Evolutionary conservation across 1,284 basidiomycete genomes (phyloP).

Genomic region (Sporisorium reilianum): DNA sequence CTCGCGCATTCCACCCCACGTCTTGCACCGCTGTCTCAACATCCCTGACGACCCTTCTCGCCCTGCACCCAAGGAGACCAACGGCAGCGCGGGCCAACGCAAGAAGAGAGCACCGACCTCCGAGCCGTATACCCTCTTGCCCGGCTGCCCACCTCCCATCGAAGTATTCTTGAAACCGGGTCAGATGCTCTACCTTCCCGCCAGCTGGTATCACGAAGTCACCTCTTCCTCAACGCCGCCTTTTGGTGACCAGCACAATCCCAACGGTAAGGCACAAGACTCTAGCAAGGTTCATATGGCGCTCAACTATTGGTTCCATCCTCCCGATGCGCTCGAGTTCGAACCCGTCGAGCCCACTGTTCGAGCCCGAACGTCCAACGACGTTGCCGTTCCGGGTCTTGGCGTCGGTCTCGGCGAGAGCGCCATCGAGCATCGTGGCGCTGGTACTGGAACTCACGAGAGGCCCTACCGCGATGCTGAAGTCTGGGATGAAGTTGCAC

Average conservation of each 20-base stretch:
- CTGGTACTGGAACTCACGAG: conserved; percentile 30
- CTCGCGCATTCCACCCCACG: conserved; percentile 55
- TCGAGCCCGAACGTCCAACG: conserved; percentile 21
- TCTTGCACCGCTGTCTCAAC: conserved; percentile 56
- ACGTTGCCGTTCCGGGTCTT: conserved; percentile 16
- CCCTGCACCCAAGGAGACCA: conserved; percentile 2
- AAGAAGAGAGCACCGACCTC: conserved; percentile 13
- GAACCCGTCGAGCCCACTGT: conserved; percentile 27
- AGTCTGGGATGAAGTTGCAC: conserved; percentile 60
- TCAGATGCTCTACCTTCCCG: conserved; percentile 68
- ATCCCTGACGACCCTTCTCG: conserved; percentile 39
- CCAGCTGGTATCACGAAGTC: conserved; percentile 68
- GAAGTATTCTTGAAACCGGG: conserved; percentile 62
- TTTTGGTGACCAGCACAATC: conserved; percentile 4
- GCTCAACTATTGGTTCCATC: conserved; percentile 69
- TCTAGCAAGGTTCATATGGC: conserved; percentile 62
- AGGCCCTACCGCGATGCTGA: conserved; percentile 62
- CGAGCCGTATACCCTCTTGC: conserved; percentile 19
- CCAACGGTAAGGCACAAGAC: not conserved
- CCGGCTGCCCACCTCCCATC: conserved; percentile 60
- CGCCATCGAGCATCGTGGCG: conserved; percentile 23
- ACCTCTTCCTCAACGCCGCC: conserved; percentile 53
- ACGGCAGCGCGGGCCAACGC: conserved; percentile 1
- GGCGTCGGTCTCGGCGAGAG: conserved; percentile 36
- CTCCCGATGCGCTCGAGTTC: conserved; percentile 57